phyloP scores from a whole-genome alignment of 495 filamentous ascomycete genomes.

The Xylaria curta region DNA sequence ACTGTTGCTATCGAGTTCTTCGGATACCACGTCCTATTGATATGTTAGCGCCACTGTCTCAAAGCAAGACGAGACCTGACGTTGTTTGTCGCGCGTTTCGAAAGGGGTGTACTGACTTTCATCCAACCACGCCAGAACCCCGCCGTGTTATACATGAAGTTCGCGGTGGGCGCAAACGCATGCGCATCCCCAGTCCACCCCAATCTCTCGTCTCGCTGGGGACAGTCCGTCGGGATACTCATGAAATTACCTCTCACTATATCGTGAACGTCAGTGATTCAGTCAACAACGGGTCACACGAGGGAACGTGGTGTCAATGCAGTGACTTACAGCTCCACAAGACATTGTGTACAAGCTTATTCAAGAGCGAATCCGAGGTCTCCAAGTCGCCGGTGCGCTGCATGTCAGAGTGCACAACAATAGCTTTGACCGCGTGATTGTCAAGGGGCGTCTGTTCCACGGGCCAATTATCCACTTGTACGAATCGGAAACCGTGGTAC shows the following conservation, averaged over 20 bases:
- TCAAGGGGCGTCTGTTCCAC: conserved; percentile 33
- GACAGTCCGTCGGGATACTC: conserved; percentile 60
- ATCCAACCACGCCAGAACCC: conserved; percentile 60
- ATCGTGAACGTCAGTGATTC: not conserved
- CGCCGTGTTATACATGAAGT: conserved; percentile 56
- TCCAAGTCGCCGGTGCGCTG: conserved; percentile 52
- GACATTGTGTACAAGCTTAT: conserved; percentile 57
- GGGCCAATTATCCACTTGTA: conserved; percentile 57
- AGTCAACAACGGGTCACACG: not conserved
- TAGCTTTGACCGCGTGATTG: conserved; percentile 44
- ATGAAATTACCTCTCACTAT: conserved; percentile 60
- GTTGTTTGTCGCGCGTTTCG: not conserved
- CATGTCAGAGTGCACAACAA: conserved; percentile 61
- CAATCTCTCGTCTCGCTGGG: conserved; percentile 61
- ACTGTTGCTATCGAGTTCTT: conserved; percentile 40
- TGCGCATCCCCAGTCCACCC: conserved; percentile 64
- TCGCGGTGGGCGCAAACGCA: conserved; percentile 55
- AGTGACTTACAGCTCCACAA: conserved; percentile 49
- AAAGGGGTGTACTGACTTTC: conserved; percentile 27
- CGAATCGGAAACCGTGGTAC: conserved; percentile 64
- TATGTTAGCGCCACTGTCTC: not conserved
- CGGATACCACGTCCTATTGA: conserved; percentile 44
- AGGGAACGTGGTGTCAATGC: not conserved
- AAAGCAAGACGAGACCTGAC: not conserved
- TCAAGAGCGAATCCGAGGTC: conserved; percentile 56